Evolutionary conservation across 202 grass and related monocot genomes (phyloP).

Genomic region (Tripidium arundinaceum): DNA sequence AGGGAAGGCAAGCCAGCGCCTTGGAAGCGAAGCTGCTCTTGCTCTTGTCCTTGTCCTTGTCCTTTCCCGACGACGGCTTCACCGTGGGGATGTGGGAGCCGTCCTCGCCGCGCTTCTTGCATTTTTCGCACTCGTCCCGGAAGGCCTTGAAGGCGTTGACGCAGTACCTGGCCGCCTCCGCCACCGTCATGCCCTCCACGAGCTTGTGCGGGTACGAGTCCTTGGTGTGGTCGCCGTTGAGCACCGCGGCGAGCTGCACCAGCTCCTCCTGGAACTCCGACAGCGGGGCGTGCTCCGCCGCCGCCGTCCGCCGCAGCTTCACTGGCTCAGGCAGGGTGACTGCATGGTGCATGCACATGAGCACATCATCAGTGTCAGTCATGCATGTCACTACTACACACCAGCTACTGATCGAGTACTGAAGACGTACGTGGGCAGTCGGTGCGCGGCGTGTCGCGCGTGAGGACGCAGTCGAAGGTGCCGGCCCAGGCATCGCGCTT

Average conservation of each 20-base stretch:
- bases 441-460: slow-evolving; percentile 51
- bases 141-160: slow-evolving; percentile 48
- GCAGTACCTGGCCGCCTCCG: slow-evolving; percentile 61
- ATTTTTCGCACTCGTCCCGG: slow-evolving; percentile 56
- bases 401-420: too few relatives aligned
- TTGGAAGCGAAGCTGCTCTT: slow-evolving; percentile 35
- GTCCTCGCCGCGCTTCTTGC: slow-evolving; percentile 47
- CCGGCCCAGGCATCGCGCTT: slow-evolving; percentile 79
- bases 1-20: slow-evolving; percentile 50
- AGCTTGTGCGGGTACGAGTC: slow-evolving; percentile 61
- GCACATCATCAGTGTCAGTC: too few relatives aligned
- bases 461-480: slow-evolving; percentile 68
- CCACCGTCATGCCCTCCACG: slow-evolving; percentile 72
- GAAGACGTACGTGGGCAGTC: slow-evolving; percentile 47
- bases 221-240: slow-evolving; percentile 70
- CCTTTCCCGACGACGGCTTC: slow-evolving; percentile 1
- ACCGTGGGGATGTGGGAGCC: slow-evolving; percentile 52
- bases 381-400: too few relatives aligned
- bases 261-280: slow-evolving; percentile 78
- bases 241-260: slow-evolving; percentile 66
- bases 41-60: not conserved
- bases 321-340: slow-evolving; percentile 13
- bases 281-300: slow-evolving; percentile 35
- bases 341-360: too few relatives aligned
- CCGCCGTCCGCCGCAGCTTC: slow-evolving; percentile 23